Base-by-base conservation (phyloP, 768 basidiomycete species). In the Chalciporus sphaerocephalus region DNA sequence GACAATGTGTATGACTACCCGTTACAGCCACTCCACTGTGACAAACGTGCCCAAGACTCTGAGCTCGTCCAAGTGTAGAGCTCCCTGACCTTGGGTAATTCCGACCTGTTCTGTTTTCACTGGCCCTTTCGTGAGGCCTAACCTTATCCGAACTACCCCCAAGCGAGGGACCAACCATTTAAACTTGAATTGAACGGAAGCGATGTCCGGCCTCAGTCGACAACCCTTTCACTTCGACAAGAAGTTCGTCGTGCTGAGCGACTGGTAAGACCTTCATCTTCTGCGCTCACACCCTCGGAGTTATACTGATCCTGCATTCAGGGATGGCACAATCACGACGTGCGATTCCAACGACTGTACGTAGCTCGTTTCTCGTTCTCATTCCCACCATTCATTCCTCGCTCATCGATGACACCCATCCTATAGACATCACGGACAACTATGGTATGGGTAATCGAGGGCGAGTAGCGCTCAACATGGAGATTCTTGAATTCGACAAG, bases 271-370 rank as follows among this genome's bases (percentile, higher is more conserved):
- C 49, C 16, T 10, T 12, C 43, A 38, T 50, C 16, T 10, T 12
- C 43, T 21, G 39, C 47, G 25, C 25, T 27, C 27, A 46, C 38
- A 12, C 16, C 15, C 18, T 11, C 23, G 15, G 11, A 16, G 15
- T 28, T 9, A 18, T 41, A 15, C 42, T 34, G 18, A 17, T 37
- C 27, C 36, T 23, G 24, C 21, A 44, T 49, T 16, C 62, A 90
- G 88, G 89, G 88, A 92, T 70, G 88, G 88, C 57, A 97, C 93
- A 12, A 95, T 97, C 69, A 95, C 93, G 3, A 92, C 79, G 32
- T 80, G 78, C 58, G 93, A 97, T 62, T 92, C 89, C 6, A 97
- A 97, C 65, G 93, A 96, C 58, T 92, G 87, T 92, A 61, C 51
- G 82, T 45, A 5, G 12, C 15, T 38, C 38, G 22, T 23, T n/a